Percentiles rank a stretch among this genome's conserved stretches.
These are phyloP conservation scores for Kokia cookei DNA, from an alignment of 441 rosid species.

Conservation along the genomic window DNA sequence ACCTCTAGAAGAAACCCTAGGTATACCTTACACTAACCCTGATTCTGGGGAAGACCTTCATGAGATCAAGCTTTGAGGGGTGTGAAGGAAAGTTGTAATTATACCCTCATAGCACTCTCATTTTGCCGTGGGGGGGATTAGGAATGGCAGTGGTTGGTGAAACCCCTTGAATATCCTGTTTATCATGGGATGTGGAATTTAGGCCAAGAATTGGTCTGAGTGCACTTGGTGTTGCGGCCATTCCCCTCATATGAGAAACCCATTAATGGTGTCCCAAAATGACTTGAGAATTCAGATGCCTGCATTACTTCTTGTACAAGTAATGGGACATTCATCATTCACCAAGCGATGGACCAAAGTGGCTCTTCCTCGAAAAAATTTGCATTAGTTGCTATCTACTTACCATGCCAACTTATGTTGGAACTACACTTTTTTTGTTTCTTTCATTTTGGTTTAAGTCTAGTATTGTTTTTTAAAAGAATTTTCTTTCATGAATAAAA, in stretches of 20 bases:
- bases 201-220: background rate
- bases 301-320: background rate
- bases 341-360: background rate
- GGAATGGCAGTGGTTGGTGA: background rate
- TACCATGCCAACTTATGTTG: background rate
- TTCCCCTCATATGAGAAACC: background rate
- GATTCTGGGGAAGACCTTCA: constrained; percentile 21
- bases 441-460: background rate
- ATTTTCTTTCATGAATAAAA: too few species aligned
- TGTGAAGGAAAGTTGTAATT: background rate
- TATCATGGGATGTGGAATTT: background rate
- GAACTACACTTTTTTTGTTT: background rate
- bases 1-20: constrained; percentile 19
- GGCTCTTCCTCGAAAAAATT: background rate
- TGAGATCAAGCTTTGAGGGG: constrained; percentile 27
- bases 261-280: background rate
- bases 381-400: background rate
- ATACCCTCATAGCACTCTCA: background rate
- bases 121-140: background rate
- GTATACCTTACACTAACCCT: constrained; percentile 1
- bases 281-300: background rate
- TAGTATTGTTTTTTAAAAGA: background rate
- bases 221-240: background rate
- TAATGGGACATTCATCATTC: background rate
- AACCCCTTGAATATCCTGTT: background rate